phyloP scores from a whole-genome alignment of 2,329 filamentous ascomycete species.

The Keithomyces neogunnii region DNA sequence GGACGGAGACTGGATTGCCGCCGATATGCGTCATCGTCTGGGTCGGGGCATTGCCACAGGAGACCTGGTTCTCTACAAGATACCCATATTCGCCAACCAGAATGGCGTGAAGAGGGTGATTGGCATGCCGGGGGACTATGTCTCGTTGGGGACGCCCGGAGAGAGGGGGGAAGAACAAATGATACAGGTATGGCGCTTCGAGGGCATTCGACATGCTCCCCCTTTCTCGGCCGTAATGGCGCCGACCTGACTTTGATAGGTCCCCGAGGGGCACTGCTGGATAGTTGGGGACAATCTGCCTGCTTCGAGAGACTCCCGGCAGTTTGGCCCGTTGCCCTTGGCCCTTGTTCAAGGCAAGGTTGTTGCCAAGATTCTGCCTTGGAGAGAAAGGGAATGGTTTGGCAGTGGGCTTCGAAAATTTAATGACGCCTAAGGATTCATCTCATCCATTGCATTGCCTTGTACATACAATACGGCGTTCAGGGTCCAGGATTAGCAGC shows the following conservation, averaged over 20 bases:
- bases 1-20: slow-evolving; percentile 58
- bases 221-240: neutral
- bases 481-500: neutral
- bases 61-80: slow-evolving; percentile 72
- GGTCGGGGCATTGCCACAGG: slow-evolving; percentile 65
- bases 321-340: slow-evolving; percentile 79
- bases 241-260: slow-evolving; percentile 39
- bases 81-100: slow-evolving; percentile 56
- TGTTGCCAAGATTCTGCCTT: slow-evolving; percentile 51
- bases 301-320: slow-evolving; percentile 76
- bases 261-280: slow-evolving; percentile 90
- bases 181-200: slow-evolving; percentile 48
- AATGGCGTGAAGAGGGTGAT: slow-evolving; percentile 71
- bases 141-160: slow-evolving; percentile 55
- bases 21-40: slow-evolving; percentile 57
- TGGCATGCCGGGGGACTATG: slow-evolving; percentile 69
- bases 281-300: slow-evolving; percentile 80
- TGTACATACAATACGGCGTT: neutral
- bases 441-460: neutral
- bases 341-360: slow-evolving; percentile 80
- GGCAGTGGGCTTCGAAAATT: slow-evolving; percentile 31
- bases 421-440: slow-evolving; percentile 6
- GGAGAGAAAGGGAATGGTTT: slow-evolving; percentile 42
- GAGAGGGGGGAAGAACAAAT: slow-evolving; percentile 38
- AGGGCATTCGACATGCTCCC: too few relatives aligned